Percentiles rank a stretch among this genome's conserved stretches.
Conservation (phyloP, 192 early-diverging fungal genomes). For the Oehlia diaphana region DNA sequence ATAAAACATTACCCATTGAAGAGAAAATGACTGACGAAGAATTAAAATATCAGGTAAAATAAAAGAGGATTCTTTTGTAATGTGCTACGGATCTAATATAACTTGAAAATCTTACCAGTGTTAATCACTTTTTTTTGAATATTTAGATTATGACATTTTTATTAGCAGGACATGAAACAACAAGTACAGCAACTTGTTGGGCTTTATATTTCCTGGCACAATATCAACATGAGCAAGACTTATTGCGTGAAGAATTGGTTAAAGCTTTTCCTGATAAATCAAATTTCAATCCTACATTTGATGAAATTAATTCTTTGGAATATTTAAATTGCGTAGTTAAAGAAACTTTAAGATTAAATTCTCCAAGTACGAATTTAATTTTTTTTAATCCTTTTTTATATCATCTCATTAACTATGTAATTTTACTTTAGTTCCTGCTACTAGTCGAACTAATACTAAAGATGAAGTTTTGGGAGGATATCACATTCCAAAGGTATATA, state of each 20-base stretch:
- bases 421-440: constrained; percentile 35
- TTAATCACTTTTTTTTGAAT: constrained; percentile 17
- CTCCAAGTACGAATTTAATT: constrained; percentile 33
- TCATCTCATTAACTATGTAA: too few relatives aligned
- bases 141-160: constrained; percentile 6
- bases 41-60: constrained; percentile 41
- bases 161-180: constrained; percentile 59
- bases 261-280: constrained; percentile 44
- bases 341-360: constrained; percentile 51
- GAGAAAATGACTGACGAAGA: constrained; percentile 45
- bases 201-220: constrained; percentile 53
- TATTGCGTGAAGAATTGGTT: constrained; percentile 49
- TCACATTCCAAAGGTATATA: constrained; percentile 51
- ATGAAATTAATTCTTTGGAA: constrained; percentile 47
- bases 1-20: constrained; percentile 39
- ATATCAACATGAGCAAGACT: constrained; percentile 44
- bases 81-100: too few relatives aligned
- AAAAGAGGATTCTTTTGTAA: too few relatives aligned
- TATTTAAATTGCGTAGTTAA: constrained; percentile 54
- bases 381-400: too few relatives aligned
- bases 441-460: constrained; percentile 36
- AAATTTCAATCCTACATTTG: constrained; percentile 41
- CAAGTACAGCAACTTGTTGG: constrained; percentile 49
- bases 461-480: constrained; percentile 43
- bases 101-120: too few relatives aligned